Base-by-base conservation (phyloP, 2,329 filamentous ascomycete genomes). In the Aureobasidium sp. region DNA sequence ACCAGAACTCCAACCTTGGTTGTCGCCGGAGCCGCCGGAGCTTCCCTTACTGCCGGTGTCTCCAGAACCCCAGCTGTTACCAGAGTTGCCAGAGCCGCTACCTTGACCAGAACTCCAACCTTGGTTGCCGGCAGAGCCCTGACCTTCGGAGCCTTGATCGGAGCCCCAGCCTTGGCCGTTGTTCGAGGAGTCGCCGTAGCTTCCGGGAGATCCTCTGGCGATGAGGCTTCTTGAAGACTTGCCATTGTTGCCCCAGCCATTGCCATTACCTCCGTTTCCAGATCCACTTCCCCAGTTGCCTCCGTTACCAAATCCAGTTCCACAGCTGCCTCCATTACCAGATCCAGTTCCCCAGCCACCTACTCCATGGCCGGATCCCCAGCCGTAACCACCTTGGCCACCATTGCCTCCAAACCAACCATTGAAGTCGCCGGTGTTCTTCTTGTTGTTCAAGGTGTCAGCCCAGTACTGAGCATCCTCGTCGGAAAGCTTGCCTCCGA, bases 401-500 rank as follows among this genome's bases (percentile, higher is more conserved):
- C 50, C 37, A 21, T 54, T 54, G 25, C 29, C 29, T 21, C 53
- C 53, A 27, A 16, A 55, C 53, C 53, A 55, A 5, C 39, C 39
- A 3, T 30, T 41, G 36, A 55, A 55, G 8, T 45, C 53, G 21
- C 53, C 53, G 39, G 13, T 55, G 39, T 45, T 55, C 53, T 45
- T 55, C 53, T 55, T 55, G 29, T 45, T 25, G 39, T n/a, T 55
- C 53, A 55, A n/a, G n/a, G 29, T 42, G 16, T 45, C 39, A 15
- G 53, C 53, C 53, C 37, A 45, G 27, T 55, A 44, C 30, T 55
- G 37, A 34, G 53, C 53, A 29, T 55, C 53, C 25, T 55, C 7
- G 37, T 55, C 53, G 15, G 39, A 44, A 9, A 55, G 29, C 53
- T 55, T 45, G n/a, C 53, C 53, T 25, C 53, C 53, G n/a, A 55